Conservation (phyloP, 371 early-diverging fungal species). For the Quaeritorhiza haematococci region DNA sequence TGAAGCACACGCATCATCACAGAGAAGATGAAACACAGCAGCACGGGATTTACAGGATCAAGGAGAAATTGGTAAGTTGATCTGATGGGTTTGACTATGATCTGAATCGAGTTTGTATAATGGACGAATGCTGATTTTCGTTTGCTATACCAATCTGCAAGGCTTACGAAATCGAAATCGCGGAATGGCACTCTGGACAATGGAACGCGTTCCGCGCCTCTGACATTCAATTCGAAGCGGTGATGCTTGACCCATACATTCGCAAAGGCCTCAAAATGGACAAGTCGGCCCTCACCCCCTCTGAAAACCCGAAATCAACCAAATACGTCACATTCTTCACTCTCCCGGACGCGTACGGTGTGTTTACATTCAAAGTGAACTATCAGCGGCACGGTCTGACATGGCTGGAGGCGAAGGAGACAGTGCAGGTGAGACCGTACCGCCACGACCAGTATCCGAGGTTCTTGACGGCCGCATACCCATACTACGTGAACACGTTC, state of each 20-base stretch:
- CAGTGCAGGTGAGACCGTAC: conserved; percentile 82
- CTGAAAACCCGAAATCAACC: conserved; percentile 21
- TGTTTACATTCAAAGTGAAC: conserved; percentile 88
- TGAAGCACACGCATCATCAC: conserved; percentile 60
- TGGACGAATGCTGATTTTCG: neutral
- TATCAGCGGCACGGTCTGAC: conserved; percentile 76
- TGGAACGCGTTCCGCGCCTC: conserved; percentile 70
- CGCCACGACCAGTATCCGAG: conserved; percentile 93
- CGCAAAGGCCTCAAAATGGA: conserved; percentile 38
- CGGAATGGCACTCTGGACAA: conserved; percentile 66
- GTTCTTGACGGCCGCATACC: conserved; percentile 83
- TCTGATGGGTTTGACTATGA: neutral
- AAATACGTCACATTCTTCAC: conserved; percentile 55
- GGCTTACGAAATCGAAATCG: conserved; percentile 73
- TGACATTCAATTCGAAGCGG: conserved; percentile 79
- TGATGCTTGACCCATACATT: conserved; percentile 95
- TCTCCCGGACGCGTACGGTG: conserved; percentile 93
- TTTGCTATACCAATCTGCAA: conserved; percentile 18
- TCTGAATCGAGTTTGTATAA: no score
- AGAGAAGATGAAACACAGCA: conserved; percentile 59
- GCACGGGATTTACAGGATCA: conserved; percentile 77
- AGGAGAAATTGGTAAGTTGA: conserved; percentile 77
- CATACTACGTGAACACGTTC: conserved; percentile 85
- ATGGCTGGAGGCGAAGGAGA: conserved; percentile 65
- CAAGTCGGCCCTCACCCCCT: conserved; percentile 2